Evolutionary conservation across 1,284 basidiomycete species (phyloP).

Genomic region (Chondrostereum purpureum): DNA sequence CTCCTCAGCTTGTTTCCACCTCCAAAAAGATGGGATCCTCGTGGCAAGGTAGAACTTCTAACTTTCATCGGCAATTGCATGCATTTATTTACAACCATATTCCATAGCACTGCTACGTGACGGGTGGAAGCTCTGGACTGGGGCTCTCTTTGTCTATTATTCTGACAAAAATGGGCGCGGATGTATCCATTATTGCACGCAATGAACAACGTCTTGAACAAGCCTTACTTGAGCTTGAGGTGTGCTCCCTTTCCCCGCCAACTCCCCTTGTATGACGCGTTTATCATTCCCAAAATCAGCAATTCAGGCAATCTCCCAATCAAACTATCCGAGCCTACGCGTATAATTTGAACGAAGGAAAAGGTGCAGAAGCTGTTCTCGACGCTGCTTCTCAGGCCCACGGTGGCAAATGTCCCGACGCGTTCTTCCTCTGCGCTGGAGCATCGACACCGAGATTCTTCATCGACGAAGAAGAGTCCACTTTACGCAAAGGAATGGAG

Average conservation of each 20-base stretch:
- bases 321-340: conserved; percentile 62
- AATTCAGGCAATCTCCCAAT: conserved; percentile 37
- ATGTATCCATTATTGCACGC: conserved; percentile 79
- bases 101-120: conserved; percentile 65
- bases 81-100: not conserved
- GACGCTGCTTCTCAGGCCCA: conserved; percentile 50
- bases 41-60: conserved; percentile 22
- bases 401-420: conserved; percentile 58
- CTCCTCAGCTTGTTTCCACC: not conserved
- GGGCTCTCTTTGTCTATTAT: conserved; percentile 69
- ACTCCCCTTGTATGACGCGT: not conserved
- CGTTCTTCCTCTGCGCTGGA: conserved; percentile 79
- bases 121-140: conserved; percentile 77
- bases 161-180: conserved; percentile 66
- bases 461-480: conserved; percentile 51
- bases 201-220: conserved; percentile 52
- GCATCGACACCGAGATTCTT: conserved; percentile 65
- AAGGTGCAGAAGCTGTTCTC: conserved; percentile 52
- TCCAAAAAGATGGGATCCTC: conserved; percentile 23
- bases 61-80: not conserved
- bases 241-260: conserved; percentile 22
- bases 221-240: conserved; percentile 61
- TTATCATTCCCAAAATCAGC: conserved; percentile 22
- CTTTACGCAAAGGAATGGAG: conserved; percentile 50
- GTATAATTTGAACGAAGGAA: conserved; percentile 49